Evolutionary conservation across 495 filamentous ascomycete species (phyloP).

Genomic region (Aspergillus cristatus): DNA sequence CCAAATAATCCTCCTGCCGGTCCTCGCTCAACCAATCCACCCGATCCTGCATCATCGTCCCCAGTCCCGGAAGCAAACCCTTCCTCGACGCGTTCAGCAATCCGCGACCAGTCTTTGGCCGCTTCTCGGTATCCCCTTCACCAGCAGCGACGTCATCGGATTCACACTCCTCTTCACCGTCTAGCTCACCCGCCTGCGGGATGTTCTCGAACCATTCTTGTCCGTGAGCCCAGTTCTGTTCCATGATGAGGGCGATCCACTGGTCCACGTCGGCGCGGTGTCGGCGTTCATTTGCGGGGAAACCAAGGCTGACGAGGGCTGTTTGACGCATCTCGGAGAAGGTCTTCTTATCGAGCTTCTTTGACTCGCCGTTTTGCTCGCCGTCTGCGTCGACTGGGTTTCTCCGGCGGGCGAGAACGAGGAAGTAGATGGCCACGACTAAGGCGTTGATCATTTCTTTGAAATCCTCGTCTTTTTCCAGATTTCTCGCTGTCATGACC

Average conservation of each 20-base stretch:
- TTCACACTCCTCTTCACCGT: slow-evolving; percentile 35
- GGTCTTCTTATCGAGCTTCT: slow-evolving; percentile 39
- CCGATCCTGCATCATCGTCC: slow-evolving; percentile 77
- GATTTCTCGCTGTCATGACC: slow-evolving; percentile 19
- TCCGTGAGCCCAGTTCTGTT: slow-evolving; percentile 50
- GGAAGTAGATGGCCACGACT: slow-evolving; percentile 62
- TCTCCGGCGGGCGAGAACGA: slow-evolving; percentile 39
- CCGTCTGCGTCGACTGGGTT: slow-evolving; percentile 13
- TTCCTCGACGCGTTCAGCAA: slow-evolving; percentile 14
- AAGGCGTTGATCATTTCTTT: slow-evolving; percentile 33
- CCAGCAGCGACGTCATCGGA: slow-evolving; percentile 20
- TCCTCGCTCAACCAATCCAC: slow-evolving; percentile 72
- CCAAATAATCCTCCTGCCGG: slow-evolving; percentile 54
- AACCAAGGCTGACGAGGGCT: slow-evolving; percentile 29
- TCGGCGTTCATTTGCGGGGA: slow-evolving; percentile 22
- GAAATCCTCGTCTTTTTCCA: slow-evolving; percentile 29
- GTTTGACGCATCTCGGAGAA: slow-evolving; percentile 42
- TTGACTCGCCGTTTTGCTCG: slow-evolving; percentile 14
- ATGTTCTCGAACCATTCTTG: slow-evolving; percentile 61
- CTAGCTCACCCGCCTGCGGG: slow-evolving; percentile 26
- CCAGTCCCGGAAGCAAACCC: slow-evolving; percentile 47
- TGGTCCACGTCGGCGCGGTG: slow-evolving; percentile 48
- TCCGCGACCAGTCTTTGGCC: slow-evolving; percentile 7
- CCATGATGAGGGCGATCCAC: slow-evolving; percentile 48
- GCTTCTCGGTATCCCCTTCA: slow-evolving; percentile 15